These are phyloP conservation scores for Cyclotella atomus DNA, from an alignment of 108 stramenopile genomes.

Conservation along the genomic window DNA sequence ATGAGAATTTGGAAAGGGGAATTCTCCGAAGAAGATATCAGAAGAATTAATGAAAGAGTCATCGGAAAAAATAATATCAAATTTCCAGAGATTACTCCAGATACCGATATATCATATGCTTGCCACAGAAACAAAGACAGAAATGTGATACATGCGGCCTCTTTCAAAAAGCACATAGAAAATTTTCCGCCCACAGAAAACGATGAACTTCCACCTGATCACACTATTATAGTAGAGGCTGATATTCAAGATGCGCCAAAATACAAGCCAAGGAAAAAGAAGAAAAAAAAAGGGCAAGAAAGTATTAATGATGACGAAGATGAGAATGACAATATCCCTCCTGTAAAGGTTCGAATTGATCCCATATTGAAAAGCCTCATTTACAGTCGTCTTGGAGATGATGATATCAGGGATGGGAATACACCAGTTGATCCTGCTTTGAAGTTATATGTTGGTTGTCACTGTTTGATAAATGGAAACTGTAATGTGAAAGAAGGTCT, in stretches of 20 bases:
- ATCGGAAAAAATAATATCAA: background rate
- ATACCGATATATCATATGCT: conserved; percentile 7
- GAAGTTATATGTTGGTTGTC: background rate
- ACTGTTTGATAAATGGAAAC: conserved; percentile 1
- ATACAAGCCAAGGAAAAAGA: background rate
- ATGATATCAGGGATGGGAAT: background rate
- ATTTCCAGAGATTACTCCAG: background rate
- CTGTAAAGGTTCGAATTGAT: background rate
- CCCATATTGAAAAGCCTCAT: background rate
- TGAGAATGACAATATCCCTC: background rate
- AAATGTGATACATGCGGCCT: background rate
- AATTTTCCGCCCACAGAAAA: background rate
- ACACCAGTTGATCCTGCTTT: conserved; percentile 1
- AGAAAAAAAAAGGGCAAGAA: background rate
- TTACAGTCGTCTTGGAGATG: background rate
- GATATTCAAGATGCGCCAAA: background rate
- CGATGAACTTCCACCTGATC: conserved; percentile 10
- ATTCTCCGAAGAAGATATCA: background rate
- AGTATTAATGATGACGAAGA: background rate
- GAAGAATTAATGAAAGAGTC: conserved; percentile 7
- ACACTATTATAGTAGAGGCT: conserved; percentile 14
- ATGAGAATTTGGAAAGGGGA: conserved; percentile 23
- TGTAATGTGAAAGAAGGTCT: background rate
- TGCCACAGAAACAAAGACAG: background rate
- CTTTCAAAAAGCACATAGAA: conserved; percentile 2